Evolutionary conservation across 2,329 filamentous ascomycete species (phyloP), one percentile per base, ranked within the genome.

Genomic region (Amesomyces nigricolor): DNA sequence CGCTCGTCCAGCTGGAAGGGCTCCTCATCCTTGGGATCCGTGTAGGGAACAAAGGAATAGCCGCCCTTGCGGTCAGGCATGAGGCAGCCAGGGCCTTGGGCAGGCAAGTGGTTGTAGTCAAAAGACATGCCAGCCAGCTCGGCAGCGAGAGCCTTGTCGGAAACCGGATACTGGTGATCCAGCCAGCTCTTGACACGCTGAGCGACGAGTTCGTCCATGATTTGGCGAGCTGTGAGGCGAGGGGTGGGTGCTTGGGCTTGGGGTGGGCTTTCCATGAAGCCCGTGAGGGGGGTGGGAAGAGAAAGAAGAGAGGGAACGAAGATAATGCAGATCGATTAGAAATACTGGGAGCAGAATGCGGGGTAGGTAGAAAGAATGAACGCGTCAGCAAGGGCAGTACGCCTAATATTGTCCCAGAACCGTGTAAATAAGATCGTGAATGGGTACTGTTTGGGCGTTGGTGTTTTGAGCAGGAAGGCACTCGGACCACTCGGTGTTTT

Each of bases 21-120:
- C 7, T 56, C 30, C 0, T 26, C 44, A 2, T 46, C 46, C 7
- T 11, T 48, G 17, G 38, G 32, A 6, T 58, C 51, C 13, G 58
- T 50, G 11, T 59, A 56, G 3, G 52, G 52, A 13, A 58, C 13
- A 14, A 40, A 60, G 8, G 50, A 19, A 22, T 57, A 50, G 3
- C 47, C 53, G 4, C 53, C 53, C 8, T 29, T 32, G 32, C 8
- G n/a, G 19, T 47, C 40, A 0, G 39, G 35, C 11, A 56, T 19
- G 5, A 58, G 47, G 22, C 49, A 54, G 38, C 58, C 58, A 1
- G 45, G 57, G 1, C 51, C 40, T n/a, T n/a, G 4, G 8, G 8
- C 5, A 1, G 38, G 51, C 22, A 45, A n/a, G 13, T 16, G 40
- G 16, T 40, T 43, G 29, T 39, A 22, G 39, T 44, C 47, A 42